Evolutionary conservation across 306 rosid genomes (phyloP).

Genomic region (Vigna trinervia): DNA sequence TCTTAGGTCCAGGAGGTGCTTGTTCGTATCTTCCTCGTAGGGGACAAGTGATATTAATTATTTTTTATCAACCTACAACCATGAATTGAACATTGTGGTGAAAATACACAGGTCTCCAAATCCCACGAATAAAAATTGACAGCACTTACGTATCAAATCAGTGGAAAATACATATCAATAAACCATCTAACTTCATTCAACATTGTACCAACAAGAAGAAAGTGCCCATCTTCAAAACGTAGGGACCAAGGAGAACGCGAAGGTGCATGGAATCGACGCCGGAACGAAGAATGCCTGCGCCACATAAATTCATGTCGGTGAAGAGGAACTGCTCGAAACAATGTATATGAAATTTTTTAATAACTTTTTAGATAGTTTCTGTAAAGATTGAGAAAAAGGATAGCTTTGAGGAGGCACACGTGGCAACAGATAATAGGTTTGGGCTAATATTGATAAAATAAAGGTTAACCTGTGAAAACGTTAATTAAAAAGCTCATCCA

Average conservation of each 20-base stretch:
- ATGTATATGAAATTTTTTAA: no score
- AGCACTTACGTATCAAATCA: neutral
- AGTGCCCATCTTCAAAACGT: conserved; percentile 70
- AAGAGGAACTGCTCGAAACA: conserved; percentile 78
- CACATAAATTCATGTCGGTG: conserved; percentile 72
- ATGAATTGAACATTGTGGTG: neutral
- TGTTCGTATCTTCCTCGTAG: conserved; percentile 71
- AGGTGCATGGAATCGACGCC: conserved; percentile 77
- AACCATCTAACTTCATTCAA: neutral
- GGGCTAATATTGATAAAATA: no score
- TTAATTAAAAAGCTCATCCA: no score
- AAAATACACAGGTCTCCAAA: neutral
- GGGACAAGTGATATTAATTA: conserved; percentile 70
- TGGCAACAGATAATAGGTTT: no score
- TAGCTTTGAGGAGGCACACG: no score
- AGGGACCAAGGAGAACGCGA: conserved; percentile 77
- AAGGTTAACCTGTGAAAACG: no score
- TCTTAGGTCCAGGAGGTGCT: conserved; percentile 69
- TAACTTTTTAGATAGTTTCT: no score
- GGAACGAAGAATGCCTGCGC: conserved; percentile 71
- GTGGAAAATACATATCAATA: neutral
- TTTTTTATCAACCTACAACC: conserved; percentile 74
- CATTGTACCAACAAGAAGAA: neutral
- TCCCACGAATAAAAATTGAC: neutral
- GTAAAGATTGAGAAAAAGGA: no score